Evolutionary conservation across 2,329 filamentous ascomycete species (phyloP).

Genomic region (Sporothrix curviconia): DNA sequence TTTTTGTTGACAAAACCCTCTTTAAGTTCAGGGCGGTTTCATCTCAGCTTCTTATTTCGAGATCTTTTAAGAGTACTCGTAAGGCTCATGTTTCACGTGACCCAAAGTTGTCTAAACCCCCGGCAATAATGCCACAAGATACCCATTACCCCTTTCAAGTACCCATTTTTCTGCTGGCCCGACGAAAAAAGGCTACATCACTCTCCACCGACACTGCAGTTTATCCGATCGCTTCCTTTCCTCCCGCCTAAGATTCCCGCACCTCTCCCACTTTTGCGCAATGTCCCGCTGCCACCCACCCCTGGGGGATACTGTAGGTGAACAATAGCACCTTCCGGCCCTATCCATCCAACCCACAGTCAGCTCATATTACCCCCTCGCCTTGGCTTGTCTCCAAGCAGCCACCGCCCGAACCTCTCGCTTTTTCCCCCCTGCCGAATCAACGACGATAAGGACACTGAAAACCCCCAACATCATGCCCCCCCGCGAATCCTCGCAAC

Average conservation of each 20-base stretch:
- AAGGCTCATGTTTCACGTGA: too few species aligned
- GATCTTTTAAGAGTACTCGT: too few species aligned
- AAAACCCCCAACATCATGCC: too few species aligned
- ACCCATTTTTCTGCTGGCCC: background rate
- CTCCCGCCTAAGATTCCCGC: background rate
- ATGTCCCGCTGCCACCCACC: background rate
- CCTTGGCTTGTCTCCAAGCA: background rate
- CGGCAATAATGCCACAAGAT: too few species aligned
- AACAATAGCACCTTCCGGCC: background rate
- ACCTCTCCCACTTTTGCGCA: background rate
- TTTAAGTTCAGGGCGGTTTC: too few species aligned
- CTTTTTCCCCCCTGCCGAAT: background rate
- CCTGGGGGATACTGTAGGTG: too few species aligned
- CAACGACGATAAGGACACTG: background rate
- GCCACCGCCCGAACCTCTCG: background rate
- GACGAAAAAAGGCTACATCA: background rate
- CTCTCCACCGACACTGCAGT: background rate
- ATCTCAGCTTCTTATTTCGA: too few species aligned
- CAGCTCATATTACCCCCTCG: background rate
- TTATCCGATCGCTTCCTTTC: constrained; percentile 9
- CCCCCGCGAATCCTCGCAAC: too few species aligned
- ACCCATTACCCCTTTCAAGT: too few species aligned
- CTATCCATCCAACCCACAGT: background rate
- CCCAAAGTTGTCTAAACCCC: too few species aligned
- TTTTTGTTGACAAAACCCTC: too few species aligned